Evolutionary conservation across 1,139 yeast species (phyloP), one percentile per base, ranked within the genome.

Genomic region (Pichia sp.): DNA sequence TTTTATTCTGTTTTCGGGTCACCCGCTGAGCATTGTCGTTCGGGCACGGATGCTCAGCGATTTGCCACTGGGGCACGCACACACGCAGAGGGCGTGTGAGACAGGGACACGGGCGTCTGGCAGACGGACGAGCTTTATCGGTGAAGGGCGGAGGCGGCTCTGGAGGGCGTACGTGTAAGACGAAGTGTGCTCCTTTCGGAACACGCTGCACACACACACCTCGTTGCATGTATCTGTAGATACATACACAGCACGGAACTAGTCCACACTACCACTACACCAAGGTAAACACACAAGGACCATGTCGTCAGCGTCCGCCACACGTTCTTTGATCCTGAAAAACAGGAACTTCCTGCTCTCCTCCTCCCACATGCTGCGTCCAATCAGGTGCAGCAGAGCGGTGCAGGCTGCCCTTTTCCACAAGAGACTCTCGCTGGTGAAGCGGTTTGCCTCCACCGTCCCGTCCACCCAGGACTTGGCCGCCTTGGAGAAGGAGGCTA

Each of bases 401-500:
- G 29, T 49, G 20, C 51, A 49, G 17, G 17, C 24, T 8, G 24
- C 33, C 14, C 41, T 49, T 8, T 24, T 49, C 8, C 12, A 20
- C 36, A 44, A 46, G 29, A 44, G 44, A 41, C 20, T 27, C 10
- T 12, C 31, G 12, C 31, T 45, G 14, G 34, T 34, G n/a, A 55
- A 51, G 52, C 36, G 52, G n/a, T 52, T 40, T 36, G 55, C 59
- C n/a, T 49, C 60, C 4, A 52, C 55, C 34, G 55, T 55, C 3
- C 52, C 63, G 3, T 55, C 65, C 9, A 54, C 61, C 34, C 42
- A 71, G 41, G 67, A 77, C 51, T 73, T 89, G 44, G 91, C 90
- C 44, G 71, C 80, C 6, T 85, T 84, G 66, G 99, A 93, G 69
- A 90, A 85, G 68, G 75, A 78, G 27, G 99, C 99, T 48, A 93